Evolutionary conservation across 2,329 filamentous ascomycete species (phyloP), one percentile per base, ranked within the genome.

Genomic region (Penicillium sp.): DNA sequence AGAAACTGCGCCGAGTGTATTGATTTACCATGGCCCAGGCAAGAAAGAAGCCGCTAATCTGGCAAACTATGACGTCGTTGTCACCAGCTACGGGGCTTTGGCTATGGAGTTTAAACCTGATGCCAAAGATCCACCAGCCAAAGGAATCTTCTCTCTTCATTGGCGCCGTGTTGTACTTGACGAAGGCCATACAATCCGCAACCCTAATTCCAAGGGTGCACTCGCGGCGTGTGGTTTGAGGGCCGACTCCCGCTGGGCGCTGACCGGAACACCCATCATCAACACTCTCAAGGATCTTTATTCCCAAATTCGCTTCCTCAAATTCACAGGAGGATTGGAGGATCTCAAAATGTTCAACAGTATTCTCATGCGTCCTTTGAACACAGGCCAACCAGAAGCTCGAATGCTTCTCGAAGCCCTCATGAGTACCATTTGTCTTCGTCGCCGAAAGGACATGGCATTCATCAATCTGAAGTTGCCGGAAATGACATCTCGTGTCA

Each of bases 381-480:
- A 81, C 49, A 67, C 71, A 5, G 85, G 84, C 1, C 81, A 86
- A 14, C 70, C 75, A 1, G 76, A 80, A 32, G 87, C 86, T 11
- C 86, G 85, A 45, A 72, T 81, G 10, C 76, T 93, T 3, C 80
- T 95, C 3, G 89, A 93, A 66, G 82, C 85, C 5, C 80, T 96
- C 43, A 92, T 96, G 85, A 81, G 81, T n/a, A 86, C 89, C 16
- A 82, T 96, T 44, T 94, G 90, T 64, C 79, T 96, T 21, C 84
- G 92, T 36, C 85, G 92, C 36, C 88, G 86, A 71, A 96, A 96
- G 70, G 87, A 93, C 52, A 96, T 96, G 91, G 82, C 82, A 5
- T 96, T 95, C 66, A 83, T 96, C 49, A 90, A 96, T 61, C 77
- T 96, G 18, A 88, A 86, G 58, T 79, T 96, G 8, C 91, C 92